Evolutionary conservation across 768 basidiomycete genomes (phyloP), one percentile per base, ranked within the genome.

Genomic region (Postia placenta): DNA sequence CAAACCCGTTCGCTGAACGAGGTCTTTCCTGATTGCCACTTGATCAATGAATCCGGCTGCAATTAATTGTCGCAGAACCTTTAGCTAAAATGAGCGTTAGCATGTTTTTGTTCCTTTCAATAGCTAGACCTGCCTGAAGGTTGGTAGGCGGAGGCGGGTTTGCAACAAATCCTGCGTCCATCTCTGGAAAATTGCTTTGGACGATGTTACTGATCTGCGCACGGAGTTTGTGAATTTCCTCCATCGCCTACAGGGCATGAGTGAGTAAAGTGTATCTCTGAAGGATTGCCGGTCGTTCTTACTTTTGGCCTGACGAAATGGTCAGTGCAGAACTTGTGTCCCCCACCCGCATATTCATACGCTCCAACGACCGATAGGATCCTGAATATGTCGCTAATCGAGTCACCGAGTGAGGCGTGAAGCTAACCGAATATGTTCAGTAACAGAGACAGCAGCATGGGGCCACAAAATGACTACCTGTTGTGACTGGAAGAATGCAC

Each of bases 161-260:
- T 3, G 77, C 75, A 2, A 72, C 65, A 55, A 89, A 84, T 9
- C 76, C 79, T 1, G 78, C 69, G 47, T 84, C 74, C 4, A 74
- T 65, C 3, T 75, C 78, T 2, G 85, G 79, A 54, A 93, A 90
- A 60, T 87, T 87, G n/a, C 76, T 70, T 48, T 76, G 74, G 4
- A 95, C 88, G 39, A 98, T 93, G 49, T 77, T 79, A 58, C 80
- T 87, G 49, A 99, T 85, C 60, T 99, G 96, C 0, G 81, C 76
- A 28, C 93, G 81, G 4, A 99, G 74, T 63, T 98, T 97, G 66
- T 94, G 96, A 28, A 96, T 95, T 69, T 99, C 96, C 67, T 96
- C 90, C 94, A 99, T 98, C 0, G 92, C 90, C 94, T 97, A 49
- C 33, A n/a, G n/a, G n/a, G n/a, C n/a, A 35, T 35, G 12, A 28